These are phyloP conservation scores for Iris pallida DNA, from an alignment of 116 monocot species.

Conservation along the genomic window DNA sequence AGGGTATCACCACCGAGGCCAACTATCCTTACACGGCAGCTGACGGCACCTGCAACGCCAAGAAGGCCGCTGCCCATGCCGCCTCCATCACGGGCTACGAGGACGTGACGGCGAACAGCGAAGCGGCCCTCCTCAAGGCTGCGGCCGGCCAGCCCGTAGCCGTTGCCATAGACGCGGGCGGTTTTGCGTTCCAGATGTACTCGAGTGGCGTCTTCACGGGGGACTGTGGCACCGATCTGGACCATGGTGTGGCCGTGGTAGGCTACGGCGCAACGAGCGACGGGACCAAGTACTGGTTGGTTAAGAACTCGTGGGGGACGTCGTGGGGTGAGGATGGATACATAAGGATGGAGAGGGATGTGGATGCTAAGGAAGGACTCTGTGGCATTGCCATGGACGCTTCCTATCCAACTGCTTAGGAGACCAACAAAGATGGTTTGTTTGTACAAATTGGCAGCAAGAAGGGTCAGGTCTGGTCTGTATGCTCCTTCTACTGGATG, in stretches of 20 bases:
- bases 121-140: slow-evolving; percentile 17
- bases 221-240: slow-evolving; percentile 10
- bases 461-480: no score
- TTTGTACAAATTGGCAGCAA: no score
- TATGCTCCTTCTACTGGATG: no score
- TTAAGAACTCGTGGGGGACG: no score
- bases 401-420: no score
- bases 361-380: no score
- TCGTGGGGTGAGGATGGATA: no score
- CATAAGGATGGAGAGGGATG: no score
- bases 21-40: slow-evolving; percentile 6
- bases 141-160: slow-evolving; percentile 21
- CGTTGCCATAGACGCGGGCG: slow-evolving; percentile 12
- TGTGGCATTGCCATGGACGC: no score
- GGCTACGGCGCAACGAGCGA: slow-evolving; percentile 16
- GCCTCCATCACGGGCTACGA: slow-evolving; percentile 11
- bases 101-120: slow-evolving; percentile 17
- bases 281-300: slow-evolving; percentile 27
- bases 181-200: slow-evolving; percentile 11
- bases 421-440: no score
- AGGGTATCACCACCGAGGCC: slow-evolving; percentile 1
- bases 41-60: neutral
- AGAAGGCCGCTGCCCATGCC: neutral
- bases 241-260: slow-evolving; percentile 21
- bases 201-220: slow-evolving; percentile 19